Conservation (phyloP, 75 land plant genomes). For the Cryptomeria japonica region DNA sequence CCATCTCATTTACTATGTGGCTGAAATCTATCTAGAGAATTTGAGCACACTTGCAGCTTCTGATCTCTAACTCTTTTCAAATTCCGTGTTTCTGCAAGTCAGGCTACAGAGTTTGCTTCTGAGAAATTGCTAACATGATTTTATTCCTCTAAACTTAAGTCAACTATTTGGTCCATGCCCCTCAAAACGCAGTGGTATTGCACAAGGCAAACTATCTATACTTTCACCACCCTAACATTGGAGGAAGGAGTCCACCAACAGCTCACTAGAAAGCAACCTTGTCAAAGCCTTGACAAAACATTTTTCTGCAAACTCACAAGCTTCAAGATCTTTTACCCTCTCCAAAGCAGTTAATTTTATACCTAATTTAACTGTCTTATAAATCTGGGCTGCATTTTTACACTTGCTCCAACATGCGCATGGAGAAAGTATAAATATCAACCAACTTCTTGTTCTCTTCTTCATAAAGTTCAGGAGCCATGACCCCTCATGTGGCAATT, state of each 20-base stretch:
- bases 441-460: conserved; percentile 86
- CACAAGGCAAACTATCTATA: conserved; percentile 8
- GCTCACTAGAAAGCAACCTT: conserved; percentile 75
- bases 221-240: conserved; percentile 43
- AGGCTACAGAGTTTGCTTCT: background rate
- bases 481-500: conserved; percentile 86
- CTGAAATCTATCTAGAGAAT: background rate
- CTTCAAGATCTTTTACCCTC: conserved; percentile 62
- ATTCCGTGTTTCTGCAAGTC: background rate
- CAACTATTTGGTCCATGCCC: background rate
- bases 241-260: conserved; percentile 84
- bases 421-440: conserved; percentile 90
- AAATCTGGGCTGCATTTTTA: conserved; percentile 72
- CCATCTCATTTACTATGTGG: background rate
- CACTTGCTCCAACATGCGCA: conserved; percentile 86
- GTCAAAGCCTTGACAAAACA: conserved; percentile 61
- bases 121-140: background rate
- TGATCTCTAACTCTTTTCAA: background rate
- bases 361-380: conserved; percentile 73
- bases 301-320: conserved; percentile 70
- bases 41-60: background rate
- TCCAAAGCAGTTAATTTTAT: conserved; percentile 68
- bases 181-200: background rate
- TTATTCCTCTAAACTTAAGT: background rate
- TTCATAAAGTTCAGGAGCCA: conserved; percentile 88